Base-by-base conservation (phyloP, 257 asterid species). In the Misopates orontium region DNA sequence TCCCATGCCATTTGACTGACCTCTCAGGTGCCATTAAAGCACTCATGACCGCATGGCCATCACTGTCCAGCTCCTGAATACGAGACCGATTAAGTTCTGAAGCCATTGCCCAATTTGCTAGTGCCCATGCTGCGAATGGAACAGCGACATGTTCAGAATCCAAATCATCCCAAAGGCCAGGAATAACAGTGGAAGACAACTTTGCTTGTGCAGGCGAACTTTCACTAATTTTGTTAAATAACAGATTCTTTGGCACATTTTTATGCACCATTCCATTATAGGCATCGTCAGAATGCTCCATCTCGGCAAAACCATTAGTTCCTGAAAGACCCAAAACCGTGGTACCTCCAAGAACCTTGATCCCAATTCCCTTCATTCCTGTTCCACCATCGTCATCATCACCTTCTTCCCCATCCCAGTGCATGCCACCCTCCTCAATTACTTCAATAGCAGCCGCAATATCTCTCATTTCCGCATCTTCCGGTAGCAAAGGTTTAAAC, bases 151-250 rank as follows among this genome's bases (percentile, higher is more conserved):
- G 96, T 71, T 90, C 93, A 64, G 86, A 94, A 71, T 94, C 87
- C 80, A 94, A 84, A 85, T 94, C 99, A 84, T 94, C 99, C 99
- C 99, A 94, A 62, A 94, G 96, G 50, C 99, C 99, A 70, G 99
- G 96, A 66, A 94, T 85, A 59, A 90, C 96, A 28, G 84, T 75
- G 32, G 93, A 82, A 57, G 90, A 74, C 67, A 79, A 66, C 52
- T 78, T 83, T 54, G 77, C 79, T 65, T 67, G 86, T 55, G 75
- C 74, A 11, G 73, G 70, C 45, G 82, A 68, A 51, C 25, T 69
- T 48, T 83, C 94, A 71, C 68, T 84, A 53, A 66, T 64, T 77
- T 82, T 86, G 83, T 78, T 79, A 74, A 86, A 83, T 63, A 72
- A 67, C 63, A 73, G 42, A 76, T 69, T 82, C 16, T 73, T 72